Evolutionary conservation across 441 rosid species (phyloP), one percentile per base, ranked within the genome.

Genomic region (Pelargonium citronellum): DNA sequence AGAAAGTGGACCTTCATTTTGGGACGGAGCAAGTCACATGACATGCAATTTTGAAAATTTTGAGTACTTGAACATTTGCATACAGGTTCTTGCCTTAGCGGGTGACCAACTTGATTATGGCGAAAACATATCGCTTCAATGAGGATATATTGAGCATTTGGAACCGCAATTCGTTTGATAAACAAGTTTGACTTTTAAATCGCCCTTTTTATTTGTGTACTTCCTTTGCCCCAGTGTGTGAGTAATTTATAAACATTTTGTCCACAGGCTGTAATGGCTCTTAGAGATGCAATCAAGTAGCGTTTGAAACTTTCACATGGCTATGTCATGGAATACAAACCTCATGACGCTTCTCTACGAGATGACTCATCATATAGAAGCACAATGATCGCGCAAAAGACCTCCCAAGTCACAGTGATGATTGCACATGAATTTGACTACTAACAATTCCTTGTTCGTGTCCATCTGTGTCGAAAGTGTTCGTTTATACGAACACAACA

Each of bases 291-390:
- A 13, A 95, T 90, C 76, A 95, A 95, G 77, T 79, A 97, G 70
- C 97, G 92, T 75, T 83, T 95, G 75, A 95, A 90, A 85, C 87
- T 95, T 74, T 97, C 97, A 64, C 89, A 89, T 73, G 73, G 85
- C 70, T 95, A 90, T 75, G 91, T 92, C 3, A 92, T 92, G 98
- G 99, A 92, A 69, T 92, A 90, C 92, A 92, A 95, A 84, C 88
- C 95, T 70, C 99, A 91, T 1, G 91, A 92, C 78, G 95, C 96
- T 67, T 95, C 96, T 58, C 83, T 92, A 22, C 93, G 91, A 0
- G 98, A 95, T 81, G 87, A 88, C 75, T 92, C 99, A 0, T 95
- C 98, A n/a, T 92, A 92, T 71, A 80, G 98, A 57, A 95, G 92
- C 84, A 86, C 98, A n/a, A n/a, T n/a, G n/a, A n/a, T n/a, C n/a